Conservation (phyloP, 2,329 filamentous ascomycete species). For the Xylaria sp. region DNA sequence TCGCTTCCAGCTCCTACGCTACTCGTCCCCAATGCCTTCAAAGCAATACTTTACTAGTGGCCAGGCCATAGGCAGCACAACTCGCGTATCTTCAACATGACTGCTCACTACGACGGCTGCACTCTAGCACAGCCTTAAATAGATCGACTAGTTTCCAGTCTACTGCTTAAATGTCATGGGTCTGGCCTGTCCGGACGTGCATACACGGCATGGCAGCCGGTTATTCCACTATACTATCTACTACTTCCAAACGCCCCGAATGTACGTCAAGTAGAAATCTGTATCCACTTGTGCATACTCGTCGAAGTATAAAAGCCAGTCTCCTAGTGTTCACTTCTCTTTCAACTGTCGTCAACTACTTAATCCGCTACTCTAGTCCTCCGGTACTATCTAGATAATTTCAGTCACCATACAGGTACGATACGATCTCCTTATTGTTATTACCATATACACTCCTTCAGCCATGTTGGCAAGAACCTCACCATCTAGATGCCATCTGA, state of each 20-base stretch:
- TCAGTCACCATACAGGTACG: background rate
- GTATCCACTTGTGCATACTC: background rate
- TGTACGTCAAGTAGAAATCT: background rate
- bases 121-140: background rate
- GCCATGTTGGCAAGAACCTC: background rate
- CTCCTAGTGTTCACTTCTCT: background rate
- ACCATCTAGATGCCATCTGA: background rate
- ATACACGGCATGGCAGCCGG: background rate
- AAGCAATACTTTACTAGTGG: background rate
- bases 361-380: background rate
- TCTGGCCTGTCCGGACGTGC: background rate
- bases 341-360: background rate
- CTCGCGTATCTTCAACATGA: background rate
- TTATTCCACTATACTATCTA: background rate
- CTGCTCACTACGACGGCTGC: background rate
- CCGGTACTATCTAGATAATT: background rate
- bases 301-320: background rate
- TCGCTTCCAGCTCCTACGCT: background rate
- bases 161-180: background rate
- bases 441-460: background rate
- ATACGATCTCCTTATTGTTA: background rate
- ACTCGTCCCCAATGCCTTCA: background rate
- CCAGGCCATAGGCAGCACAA: background rate
- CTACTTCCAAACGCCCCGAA: background rate
- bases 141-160: background rate